These are phyloP conservation scores for Exidia glandulosa DNA, from an alignment of 768 basidiomycete genomes.

Conservation along the genomic window DNA sequence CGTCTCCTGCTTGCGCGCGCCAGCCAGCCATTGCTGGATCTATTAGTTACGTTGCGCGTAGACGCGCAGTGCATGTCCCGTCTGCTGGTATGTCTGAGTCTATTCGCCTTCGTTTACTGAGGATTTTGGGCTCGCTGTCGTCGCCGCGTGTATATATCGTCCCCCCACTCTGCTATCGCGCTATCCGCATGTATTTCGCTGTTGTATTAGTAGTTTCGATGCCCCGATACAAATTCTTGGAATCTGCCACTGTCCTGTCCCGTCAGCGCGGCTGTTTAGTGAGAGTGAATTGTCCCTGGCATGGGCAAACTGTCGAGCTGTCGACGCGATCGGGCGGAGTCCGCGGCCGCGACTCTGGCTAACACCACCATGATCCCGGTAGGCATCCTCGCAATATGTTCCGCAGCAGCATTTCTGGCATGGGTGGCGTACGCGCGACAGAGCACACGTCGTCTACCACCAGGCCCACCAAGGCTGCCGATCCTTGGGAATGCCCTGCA, in stretches of 20 bases:
- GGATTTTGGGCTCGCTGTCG: not conserved
- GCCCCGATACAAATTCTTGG: not conserved
- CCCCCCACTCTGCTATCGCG: not conserved
- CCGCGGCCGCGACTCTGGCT: no score
- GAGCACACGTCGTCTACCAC: not conserved
- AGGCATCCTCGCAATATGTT: no score
- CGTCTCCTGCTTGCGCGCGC: not conserved
- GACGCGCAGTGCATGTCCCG: not conserved
- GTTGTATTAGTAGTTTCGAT: not conserved
- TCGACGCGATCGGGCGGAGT: no score
- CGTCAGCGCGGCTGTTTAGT: no score
- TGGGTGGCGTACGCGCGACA: not conserved
- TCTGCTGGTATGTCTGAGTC: not conserved
- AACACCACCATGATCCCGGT: no score
- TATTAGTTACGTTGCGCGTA: not conserved
- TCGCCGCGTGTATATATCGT: not conserved
- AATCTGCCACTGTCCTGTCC: not conserved
- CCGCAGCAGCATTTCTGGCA: not conserved
- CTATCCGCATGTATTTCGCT: not conserved
- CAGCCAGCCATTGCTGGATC: not conserved
- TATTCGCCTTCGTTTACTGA: not conserved
- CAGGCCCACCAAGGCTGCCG: conserved; percentile 3
- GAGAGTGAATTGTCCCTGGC: not conserved
- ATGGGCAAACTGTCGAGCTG: no score
- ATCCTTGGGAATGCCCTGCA: conserved; percentile 4